Base-by-base conservation (phyloP, 2,329 filamentous ascomycete species). In the Penicillium sp. region DNA sequence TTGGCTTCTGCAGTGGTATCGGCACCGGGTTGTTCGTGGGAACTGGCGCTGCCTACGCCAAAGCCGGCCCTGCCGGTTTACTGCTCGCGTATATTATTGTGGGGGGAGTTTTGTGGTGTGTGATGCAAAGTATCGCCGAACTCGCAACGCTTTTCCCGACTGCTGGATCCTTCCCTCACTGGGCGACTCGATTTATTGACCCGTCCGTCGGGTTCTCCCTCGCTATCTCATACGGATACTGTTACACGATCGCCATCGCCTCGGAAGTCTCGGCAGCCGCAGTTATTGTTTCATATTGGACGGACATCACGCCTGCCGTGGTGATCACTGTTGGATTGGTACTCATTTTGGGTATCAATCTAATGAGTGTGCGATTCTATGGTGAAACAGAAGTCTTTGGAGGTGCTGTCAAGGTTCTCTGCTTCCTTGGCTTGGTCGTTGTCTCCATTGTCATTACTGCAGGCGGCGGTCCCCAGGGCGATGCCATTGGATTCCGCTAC, bases 121-220 rank as follows among this genome's bases (percentile, higher is more conserved):
- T 91, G 3, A 89, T 95, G 50, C 91, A 96, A 69, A 91, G 91
- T 4, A 82, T 97, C 19, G 92, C 91, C 55, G 92, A 97, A 74
- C 82, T 97, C 71, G 90, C 91, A 19, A 91, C 96, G 22, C 77
- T 91, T n/a, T 94, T 92, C 61, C 92, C 92, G 3, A 88, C 96
- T 17, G 89, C 91, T 11, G 92, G 92, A 48, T 94, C 91, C 2
- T 97, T 96, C 70, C 91, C 90, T 1, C 87, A 90, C 10, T 96
- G 91, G 77, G 93, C 91, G 17, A 96, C 90, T 10, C 84, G 92
- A 12, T 96, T 97, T 68, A 76, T 97, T 31, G 91, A 96, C 69
- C 92, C 91, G 0, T 90, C 91, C 0, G 95, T 91, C 88, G 91
- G 91, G 0, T 95, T 95, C 70, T 90, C 90, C 37, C 92, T 96